Percentiles rank a stretch among this genome's conserved stretches.
These are phyloP conservation scores for Phytophthora fragariae DNA, from an alignment of 352 stramenopile species.

Conservation along the genomic window DNA sequence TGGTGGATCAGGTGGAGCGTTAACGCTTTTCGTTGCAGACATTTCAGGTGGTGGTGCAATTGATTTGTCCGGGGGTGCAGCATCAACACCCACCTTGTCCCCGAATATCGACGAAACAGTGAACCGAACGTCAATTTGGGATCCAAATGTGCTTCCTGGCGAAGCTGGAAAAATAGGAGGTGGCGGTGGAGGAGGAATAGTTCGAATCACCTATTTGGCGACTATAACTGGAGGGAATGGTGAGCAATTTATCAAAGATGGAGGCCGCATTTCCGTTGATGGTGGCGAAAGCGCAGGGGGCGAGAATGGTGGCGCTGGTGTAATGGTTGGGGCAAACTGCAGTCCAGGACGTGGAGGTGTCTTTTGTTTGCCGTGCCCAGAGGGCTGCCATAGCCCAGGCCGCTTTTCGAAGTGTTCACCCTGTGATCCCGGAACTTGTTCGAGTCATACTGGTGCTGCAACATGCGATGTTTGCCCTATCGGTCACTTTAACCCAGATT, in stretches of 20 bases:
- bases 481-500: constrained; percentile 76
- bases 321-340: constrained; percentile 68
- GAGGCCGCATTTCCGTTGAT: constrained; percentile 50
- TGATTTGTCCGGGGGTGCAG: constrained; percentile 62
- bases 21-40: constrained; percentile 68
- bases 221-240: constrained; percentile 37
- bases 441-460: constrained; percentile 50
- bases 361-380: constrained; percentile 69
- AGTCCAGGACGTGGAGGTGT: constrained; percentile 68
- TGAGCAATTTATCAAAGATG: constrained; percentile 68
- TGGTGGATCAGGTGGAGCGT: constrained; percentile 72
- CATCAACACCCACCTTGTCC: constrained; percentile 23
- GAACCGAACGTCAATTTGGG: constrained; percentile 49
- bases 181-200: constrained; percentile 63
- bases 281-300: constrained; percentile 65
- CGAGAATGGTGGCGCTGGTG: constrained; percentile 60
- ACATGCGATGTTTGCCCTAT: constrained; percentile 59
- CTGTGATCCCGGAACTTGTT: constrained; percentile 75
- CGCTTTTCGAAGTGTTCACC: constrained; percentile 68
- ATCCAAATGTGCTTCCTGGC: constrained; percentile 13
- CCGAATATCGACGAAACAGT: constrained; percentile 1
- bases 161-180: constrained; percentile 53
- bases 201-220: constrained; percentile 65
- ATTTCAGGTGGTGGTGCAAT: constrained; percentile 67
- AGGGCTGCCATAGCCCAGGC: constrained; percentile 70